Conservation (phyloP, 192 early-diverging fungal species). For the Coemansia sp. region DNA sequence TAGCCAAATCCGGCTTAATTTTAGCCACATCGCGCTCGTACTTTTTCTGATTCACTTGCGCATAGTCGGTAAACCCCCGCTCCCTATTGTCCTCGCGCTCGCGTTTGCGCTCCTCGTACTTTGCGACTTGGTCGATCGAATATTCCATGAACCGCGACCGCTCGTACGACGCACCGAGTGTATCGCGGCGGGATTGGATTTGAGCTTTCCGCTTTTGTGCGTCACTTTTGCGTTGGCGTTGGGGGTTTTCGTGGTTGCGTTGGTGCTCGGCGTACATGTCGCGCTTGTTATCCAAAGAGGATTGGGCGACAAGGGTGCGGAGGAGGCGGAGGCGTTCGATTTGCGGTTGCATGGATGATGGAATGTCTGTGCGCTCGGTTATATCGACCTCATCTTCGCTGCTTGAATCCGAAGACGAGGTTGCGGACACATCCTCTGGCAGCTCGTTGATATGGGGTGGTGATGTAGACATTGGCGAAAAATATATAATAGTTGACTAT, state of each 20-base stretch:
- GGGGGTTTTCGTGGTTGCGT: conserved; percentile 65
- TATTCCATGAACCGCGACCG: conserved; percentile 80
- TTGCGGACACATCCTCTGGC: no score
- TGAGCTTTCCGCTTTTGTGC: conserved; percentile 72
- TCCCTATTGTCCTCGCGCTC: conserved; percentile 58
- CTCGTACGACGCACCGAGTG: conserved; percentile 83
- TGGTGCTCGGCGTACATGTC: conserved; percentile 78
- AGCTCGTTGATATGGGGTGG: no score
- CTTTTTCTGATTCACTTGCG: conserved; percentile 84
- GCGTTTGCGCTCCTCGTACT: conserved; percentile 70
- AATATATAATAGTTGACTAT: no score
- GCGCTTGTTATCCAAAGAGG: conserved; percentile 64
- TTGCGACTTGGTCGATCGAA: conserved; percentile 81
- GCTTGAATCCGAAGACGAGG: background rate
- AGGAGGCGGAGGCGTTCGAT: conserved; percentile 30
- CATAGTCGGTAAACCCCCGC: conserved; percentile 81
- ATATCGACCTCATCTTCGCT: conserved; percentile 32
- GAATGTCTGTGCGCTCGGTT: conserved; percentile 39
- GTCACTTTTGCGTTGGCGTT: conserved; percentile 64
- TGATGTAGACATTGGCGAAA: no score
- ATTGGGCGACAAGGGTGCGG: conserved; percentile 24
- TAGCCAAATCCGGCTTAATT: conserved; percentile 87
- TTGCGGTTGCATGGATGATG: conserved; percentile 24
- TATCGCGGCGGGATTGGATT: conserved; percentile 60
- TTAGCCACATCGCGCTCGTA: conserved; percentile 77